Percentiles rank a stretch among this genome's conserved stretches.
Evolutionary conservation across 1,284 basidiomycete species (phyloP).

Genomic region (Malassezia yamatoensis): DNA sequence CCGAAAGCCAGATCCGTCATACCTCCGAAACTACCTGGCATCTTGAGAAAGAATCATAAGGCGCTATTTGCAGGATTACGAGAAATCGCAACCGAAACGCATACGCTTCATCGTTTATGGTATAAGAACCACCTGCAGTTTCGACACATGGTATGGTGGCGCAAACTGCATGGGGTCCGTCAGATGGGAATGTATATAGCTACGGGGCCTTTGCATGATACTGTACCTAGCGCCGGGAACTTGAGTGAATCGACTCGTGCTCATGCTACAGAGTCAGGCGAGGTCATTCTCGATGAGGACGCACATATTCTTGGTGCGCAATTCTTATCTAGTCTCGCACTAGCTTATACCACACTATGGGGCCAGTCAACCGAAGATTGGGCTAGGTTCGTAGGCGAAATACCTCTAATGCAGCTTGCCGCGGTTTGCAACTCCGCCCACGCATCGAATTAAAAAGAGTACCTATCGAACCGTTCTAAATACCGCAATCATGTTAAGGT

Average conservation of each 20-base stretch:
- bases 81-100: slow-evolving; percentile 4
- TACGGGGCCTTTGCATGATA: slow-evolving; percentile 4
- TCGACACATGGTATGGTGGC: slow-evolving; percentile 18
- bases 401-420: slow-evolving; percentile 3
- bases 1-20: too few relatives aligned
- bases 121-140: slow-evolving; percentile 14
- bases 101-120: slow-evolving; percentile 14
- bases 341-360: slow-evolving; percentile 11
- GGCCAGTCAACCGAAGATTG: background rate
- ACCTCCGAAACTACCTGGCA: background rate
- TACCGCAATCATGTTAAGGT: background rate
- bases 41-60: slow-evolving; percentile 2
- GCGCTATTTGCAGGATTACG: slow-evolving; percentile 1
- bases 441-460: background rate
- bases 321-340: background rate
- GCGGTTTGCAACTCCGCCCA: slow-evolving; percentile 3
- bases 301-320: background rate
- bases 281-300: background rate
- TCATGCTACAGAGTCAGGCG: too few relatives aligned
- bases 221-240: slow-evolving; percentile 6
- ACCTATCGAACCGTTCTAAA: background rate
- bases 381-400: background rate
- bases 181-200: background rate
- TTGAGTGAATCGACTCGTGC: too few relatives aligned
- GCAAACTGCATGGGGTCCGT: slow-evolving; percentile 9